These are phyloP conservation scores for Syzygium jambos DNA, from an alignment of 345 rosid genomes.

Conservation along the genomic window DNA sequence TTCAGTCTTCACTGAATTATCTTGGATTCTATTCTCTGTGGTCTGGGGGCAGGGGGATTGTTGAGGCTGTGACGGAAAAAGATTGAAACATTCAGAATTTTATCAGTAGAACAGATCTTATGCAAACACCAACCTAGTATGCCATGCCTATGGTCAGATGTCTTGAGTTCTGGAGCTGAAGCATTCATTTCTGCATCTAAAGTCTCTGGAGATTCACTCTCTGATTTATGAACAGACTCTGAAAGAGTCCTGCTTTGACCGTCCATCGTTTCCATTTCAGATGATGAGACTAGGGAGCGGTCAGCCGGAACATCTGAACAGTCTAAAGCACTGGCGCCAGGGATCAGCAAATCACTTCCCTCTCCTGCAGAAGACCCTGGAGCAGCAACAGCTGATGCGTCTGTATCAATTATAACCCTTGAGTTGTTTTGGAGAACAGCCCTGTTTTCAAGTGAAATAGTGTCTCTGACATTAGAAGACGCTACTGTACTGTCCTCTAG, in stretches of 20 bases:
- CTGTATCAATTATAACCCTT: slow-evolving; percentile 24
- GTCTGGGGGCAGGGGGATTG: background rate
- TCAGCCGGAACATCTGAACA: slow-evolving; percentile 26
- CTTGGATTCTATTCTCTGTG: background rate
- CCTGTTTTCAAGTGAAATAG: slow-evolving; percentile 24
- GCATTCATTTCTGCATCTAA: slow-evolving; percentile 21
- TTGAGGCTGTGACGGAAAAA: background rate
- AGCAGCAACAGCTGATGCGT: slow-evolving; percentile 15
- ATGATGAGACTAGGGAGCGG: slow-evolving; percentile 33
- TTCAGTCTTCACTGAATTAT: background rate
- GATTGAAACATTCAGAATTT: background rate
- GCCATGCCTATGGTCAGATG: slow-evolving; percentile 35
- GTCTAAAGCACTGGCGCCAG: slow-evolving; percentile 18
- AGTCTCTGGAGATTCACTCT: slow-evolving; percentile 29
- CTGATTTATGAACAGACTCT: slow-evolving; percentile 27
- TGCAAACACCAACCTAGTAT: slow-evolving; percentile 33
- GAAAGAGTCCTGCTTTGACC: slow-evolving; percentile 19
- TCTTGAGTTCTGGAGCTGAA: slow-evolving; percentile 27
- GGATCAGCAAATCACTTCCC: slow-evolving; percentile 10
- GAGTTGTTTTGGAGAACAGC: slow-evolving; percentile 21
- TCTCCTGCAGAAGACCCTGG: slow-evolving; percentile 20
- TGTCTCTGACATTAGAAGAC: slow-evolving; percentile 11
- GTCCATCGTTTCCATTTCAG: slow-evolving; percentile 58
- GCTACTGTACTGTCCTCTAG: slow-evolving; percentile 29
- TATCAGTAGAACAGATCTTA: background rate